Evolutionary conservation across 805 yeast species (phyloP).

Genomic region (Hanseniaspora occidentalis): DNA sequence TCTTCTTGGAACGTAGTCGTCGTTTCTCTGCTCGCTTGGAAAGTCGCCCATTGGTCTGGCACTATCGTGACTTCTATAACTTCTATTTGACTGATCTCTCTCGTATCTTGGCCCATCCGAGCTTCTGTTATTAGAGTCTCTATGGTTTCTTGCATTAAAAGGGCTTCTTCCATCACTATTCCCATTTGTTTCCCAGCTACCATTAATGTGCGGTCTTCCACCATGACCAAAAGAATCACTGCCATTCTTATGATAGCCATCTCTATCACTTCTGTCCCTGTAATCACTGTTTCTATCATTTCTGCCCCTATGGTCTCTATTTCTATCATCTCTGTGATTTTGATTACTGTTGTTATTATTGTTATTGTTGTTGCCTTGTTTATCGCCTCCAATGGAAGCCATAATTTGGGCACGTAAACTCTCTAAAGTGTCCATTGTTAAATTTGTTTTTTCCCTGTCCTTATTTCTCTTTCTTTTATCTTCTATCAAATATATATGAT

Average conservation of each 20-base stretch:
- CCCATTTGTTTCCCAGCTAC: background rate
- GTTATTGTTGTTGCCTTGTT: conserved; percentile 4
- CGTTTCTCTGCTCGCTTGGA: conserved; percentile 1
- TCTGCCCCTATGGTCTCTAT: conserved; percentile 2
- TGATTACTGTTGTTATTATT: conserved; percentile 6
- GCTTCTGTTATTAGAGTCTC: background rate
- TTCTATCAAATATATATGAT: background rate
- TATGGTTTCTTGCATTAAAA: conserved; percentile 6
- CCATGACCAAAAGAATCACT: background rate
- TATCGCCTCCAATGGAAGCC: background rate
- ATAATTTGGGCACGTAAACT: conserved; percentile 1
- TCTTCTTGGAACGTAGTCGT: conserved; percentile 8
- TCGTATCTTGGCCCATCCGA: conserved; percentile 10
- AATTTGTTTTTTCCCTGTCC: background rate
- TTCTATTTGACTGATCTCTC: conserved; percentile 9
- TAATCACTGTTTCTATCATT: conserved; percentile 6
- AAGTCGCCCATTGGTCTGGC: conserved; percentile 8
- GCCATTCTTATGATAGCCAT: conserved; percentile 1
- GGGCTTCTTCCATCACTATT: conserved; percentile 1
- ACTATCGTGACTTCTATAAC: conserved; percentile 13
- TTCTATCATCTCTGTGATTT: background rate
- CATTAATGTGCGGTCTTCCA: background rate
- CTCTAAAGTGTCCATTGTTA: background rate
- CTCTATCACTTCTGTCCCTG: background rate
- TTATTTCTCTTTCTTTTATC: background rate